These are phyloP conservation scores for Aspergillus sp. DNA, from an alignment of 2,329 filamentous ascomycete genomes.

Conservation along the genomic window DNA sequence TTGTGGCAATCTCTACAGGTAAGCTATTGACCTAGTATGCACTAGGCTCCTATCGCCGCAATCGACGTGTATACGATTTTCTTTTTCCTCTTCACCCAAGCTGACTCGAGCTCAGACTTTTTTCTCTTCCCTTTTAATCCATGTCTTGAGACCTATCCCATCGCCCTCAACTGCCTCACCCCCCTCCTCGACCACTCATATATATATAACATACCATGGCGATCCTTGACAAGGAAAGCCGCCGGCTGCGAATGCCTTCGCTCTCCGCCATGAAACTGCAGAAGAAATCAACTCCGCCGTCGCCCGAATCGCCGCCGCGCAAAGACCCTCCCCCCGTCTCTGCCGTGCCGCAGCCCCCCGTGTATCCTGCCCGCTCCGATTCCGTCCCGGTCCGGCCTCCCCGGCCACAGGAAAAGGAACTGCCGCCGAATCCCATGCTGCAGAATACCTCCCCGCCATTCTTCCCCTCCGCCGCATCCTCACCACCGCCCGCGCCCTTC, in stretches of 20 bases:
- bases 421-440: constrained; percentile 23
- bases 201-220: constrained; percentile 24
- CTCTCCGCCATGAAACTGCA: constrained; percentile 29
- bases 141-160: neutral
- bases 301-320: constrained; percentile 20
- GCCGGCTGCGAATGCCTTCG: constrained; percentile 32
- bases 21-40: neutral
- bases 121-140: neutral
- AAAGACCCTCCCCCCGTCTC: constrained; percentile 15
- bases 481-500: neutral
- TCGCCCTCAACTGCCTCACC: neutral
- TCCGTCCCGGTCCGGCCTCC: constrained; percentile 12
- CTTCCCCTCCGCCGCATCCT: constrained; percentile 3
- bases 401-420: constrained; percentile 24
- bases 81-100: neutral
- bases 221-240: constrained; percentile 33
- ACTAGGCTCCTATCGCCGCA: neutral
- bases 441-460: constrained; percentile 10
- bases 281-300: constrained; percentile 19
- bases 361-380: constrained; percentile 9
- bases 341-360: constrained; percentile 6
- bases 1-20: neutral
- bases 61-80: neutral
- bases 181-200: too few relatives aligned
- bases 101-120: neutral